Evolutionary conservation across 2,329 filamentous ascomycete species (phyloP).

Genomic region (Phialophora expanda): DNA sequence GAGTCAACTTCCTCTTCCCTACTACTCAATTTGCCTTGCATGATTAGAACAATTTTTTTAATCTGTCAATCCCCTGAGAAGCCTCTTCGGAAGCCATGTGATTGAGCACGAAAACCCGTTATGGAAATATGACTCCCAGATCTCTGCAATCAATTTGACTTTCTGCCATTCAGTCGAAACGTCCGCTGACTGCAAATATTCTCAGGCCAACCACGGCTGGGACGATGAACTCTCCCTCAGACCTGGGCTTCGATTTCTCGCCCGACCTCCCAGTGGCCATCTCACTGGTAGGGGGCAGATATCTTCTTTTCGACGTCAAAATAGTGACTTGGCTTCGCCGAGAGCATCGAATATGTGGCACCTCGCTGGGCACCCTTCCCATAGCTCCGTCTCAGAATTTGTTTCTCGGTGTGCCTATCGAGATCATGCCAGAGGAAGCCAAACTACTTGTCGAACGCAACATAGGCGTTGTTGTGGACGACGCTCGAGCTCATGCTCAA

Average conservation of each 20-base stretch:
- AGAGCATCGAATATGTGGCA: conserved; percentile 81
- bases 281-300: conserved; percentile 77
- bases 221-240: conserved; percentile 25
- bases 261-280: conserved; percentile 71
- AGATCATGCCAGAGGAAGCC: conserved; percentile 90
- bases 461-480: conserved; percentile 80
- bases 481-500: conserved; percentile 70
- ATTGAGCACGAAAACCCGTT: conserved; percentile 53
- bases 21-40: conserved; percentile 43
- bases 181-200: conserved; percentile 14
- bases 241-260: conserved; percentile 41
- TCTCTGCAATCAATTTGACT: background rate
- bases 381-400: conserved; percentile 95
- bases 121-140: conserved; percentile 48
- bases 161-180: background rate
- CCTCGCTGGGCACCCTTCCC: conserved; percentile 84
- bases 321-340: conserved; percentile 78
- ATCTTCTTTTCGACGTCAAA: conserved; percentile 87
- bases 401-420: conserved; percentile 84
- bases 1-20: background rate
- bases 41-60: conserved; percentile 67
- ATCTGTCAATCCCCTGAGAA: conserved; percentile 87
- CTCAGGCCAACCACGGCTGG: background rate
- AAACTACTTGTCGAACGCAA: conserved; percentile 77
- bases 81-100: conserved; percentile 52